Base-by-base conservation (phyloP, 305 asterid species). In the Fraxinus greggii region DNA sequence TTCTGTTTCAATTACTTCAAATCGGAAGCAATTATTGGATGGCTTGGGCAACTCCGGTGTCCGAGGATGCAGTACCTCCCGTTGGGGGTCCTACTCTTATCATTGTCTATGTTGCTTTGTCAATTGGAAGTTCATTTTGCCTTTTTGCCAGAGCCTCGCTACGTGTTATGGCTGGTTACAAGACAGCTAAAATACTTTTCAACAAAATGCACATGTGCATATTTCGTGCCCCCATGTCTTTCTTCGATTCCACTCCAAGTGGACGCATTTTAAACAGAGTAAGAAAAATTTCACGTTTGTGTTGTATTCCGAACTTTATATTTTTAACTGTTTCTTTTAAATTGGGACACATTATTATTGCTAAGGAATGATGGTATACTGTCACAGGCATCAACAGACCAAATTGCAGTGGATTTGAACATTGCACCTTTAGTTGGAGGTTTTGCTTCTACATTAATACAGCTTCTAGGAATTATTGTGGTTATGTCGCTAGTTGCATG, bases 1-100 rank as follows among this genome's bases (percentile, higher is more conserved):
- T 88, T 72, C 40, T 88, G 74, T 92, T 92, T 82, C 97, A 92
- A 78, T 7, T 77, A 51, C 91, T 95, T 79, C 99, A 94, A 85
- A 94, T 95, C 51, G 95, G 91, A 75, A 93, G 98, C 92, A 94
- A 93, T 84, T 95, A 94, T 79, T 95, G 97, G 99, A 95, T 95
- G 97, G 95, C 97, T n/a, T 95, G 95, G 97, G 99, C 99, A 24
- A 92, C 97, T 45, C 98, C 99, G 0, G 95, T 91, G 28, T 93
- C 98, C 0, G 78, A 86, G 83, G 92, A 84, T 72, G 90, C 79
- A 1, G 80, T 87, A 10, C 86, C 98, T 80, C 87, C 72, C 1
- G 98, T 95, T 65, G 84, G 82, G 7, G 73, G 82, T 85, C 86
- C 90, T 5, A 90, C 90, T 7, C 94, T 95, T 26, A 91, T 95